Evolutionary conservation across 148 eudicot species (phyloP).

Genomic region (Camellia granthamiana): DNA sequence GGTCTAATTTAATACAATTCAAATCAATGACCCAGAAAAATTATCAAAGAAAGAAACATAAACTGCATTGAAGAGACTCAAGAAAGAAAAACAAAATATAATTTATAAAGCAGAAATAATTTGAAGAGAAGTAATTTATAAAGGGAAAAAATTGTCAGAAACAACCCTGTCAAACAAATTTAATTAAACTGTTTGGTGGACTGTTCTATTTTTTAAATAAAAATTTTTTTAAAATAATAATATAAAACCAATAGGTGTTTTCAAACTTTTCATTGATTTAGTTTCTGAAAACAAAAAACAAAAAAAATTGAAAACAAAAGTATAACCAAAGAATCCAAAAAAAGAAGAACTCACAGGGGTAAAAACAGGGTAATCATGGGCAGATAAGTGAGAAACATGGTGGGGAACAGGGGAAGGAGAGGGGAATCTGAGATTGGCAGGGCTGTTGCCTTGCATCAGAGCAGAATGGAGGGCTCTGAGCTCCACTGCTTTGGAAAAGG

Average conservation of each 20-base stretch:
- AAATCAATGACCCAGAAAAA: not conserved
- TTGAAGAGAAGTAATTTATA: not conserved
- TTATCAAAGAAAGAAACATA: not conserved
- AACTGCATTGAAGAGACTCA: not conserved
- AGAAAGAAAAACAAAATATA: not conserved
- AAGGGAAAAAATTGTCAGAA: too few relatives aligned
- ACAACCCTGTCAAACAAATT: too few relatives aligned
- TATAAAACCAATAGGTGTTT: too few relatives aligned
- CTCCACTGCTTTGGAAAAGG: slow-evolving; percentile 87
- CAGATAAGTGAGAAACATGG: slow-evolving; percentile 47
- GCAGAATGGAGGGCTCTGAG: slow-evolving; percentile 88
- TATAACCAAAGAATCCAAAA: too few relatives aligned
- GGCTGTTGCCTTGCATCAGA: slow-evolving; percentile 53
- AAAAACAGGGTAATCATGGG: slow-evolving; percentile 91
- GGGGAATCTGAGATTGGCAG: slow-evolving; percentile 41
- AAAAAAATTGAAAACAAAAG: too few relatives aligned
- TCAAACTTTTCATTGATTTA: too few relatives aligned
- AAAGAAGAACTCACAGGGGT: slow-evolving; percentile 67
- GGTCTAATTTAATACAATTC: not conserved
- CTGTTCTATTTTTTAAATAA: too few relatives aligned
- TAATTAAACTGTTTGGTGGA: too few relatives aligned
- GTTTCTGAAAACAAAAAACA: too few relatives aligned
- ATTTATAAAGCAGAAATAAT: not conserved
- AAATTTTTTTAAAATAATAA: too few relatives aligned
- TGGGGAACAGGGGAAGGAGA: slow-evolving; percentile 45